Conservation (phyloP, 306 rosid genomes). For the Lithocarpus polystachyus region DNA sequence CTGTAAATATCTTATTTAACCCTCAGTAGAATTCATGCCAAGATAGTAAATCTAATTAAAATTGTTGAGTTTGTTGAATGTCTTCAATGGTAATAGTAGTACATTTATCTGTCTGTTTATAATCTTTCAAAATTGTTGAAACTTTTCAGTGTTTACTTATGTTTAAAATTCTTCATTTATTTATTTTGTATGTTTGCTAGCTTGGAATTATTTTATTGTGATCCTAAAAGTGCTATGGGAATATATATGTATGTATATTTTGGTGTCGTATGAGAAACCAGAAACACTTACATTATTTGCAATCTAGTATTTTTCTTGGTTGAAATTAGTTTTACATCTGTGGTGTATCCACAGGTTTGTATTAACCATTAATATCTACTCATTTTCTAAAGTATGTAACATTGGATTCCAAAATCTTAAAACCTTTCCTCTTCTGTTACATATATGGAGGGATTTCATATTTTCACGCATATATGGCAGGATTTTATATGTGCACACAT, state of each 20-base stretch:
- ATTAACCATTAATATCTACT: background rate
- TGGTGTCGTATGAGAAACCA: background rate
- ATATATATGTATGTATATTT: no score
- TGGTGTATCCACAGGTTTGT: background rate
- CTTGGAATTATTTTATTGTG: background rate
- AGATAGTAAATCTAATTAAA: background rate
- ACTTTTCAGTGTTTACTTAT: background rate
- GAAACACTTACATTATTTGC: background rate
- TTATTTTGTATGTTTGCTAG: background rate
- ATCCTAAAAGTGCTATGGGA: background rate
- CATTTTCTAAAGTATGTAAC: background rate
- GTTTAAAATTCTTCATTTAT: background rate
- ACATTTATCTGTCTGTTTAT: background rate
- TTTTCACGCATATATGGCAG: background rate
- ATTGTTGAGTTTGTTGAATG: background rate
- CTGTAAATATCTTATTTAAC: background rate
- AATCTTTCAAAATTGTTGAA: background rate
- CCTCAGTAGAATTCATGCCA: background rate
- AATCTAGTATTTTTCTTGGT: background rate
- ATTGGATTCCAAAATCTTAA: background rate
- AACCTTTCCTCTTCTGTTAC: background rate
- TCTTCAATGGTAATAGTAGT: background rate
- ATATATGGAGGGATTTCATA: no score
- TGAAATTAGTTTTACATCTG: background rate
- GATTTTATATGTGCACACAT: background rate